phyloP scores from a whole-genome alignment of 108 stramenopile genomes.

The Aurantiochytrium sp. region DNA sequence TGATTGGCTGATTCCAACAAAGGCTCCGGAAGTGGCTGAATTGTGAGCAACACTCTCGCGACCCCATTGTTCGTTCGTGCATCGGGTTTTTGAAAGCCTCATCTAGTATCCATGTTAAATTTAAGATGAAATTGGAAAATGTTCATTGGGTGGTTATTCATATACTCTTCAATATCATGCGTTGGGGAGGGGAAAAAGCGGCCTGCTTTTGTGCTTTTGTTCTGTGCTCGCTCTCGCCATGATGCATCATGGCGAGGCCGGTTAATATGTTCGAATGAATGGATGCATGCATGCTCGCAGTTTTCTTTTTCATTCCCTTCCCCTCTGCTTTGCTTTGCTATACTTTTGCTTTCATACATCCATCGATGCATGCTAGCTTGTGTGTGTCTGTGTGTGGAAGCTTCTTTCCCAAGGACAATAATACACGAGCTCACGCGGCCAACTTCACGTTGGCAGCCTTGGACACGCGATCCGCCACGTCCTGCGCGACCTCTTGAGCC shows the following conservation, averaged over 20 bases:
- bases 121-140: no score
- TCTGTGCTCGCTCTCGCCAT: background rate
- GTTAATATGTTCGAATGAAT: background rate
- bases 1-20: no score
- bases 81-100: no score
- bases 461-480: background rate
- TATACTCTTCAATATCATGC: no score
- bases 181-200: no score
- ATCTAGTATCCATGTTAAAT: no score
- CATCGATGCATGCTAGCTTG: background rate
- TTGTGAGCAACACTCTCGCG: no score
- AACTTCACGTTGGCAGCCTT: background rate
- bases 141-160: no score
- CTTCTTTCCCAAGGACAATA: background rate
- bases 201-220: background rate
- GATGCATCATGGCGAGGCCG: background rate
- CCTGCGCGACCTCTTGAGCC: background rate
- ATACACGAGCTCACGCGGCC: background rate
- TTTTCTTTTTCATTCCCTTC: background rate
- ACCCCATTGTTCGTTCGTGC: no score
- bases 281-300: background rate
- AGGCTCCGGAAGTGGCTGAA: no score
- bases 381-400: background rate
- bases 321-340: background rate
- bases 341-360: background rate